Evolutionary conservation across 345 rosid species (phyloP).

Genomic region (Triadica sebifera): DNA sequence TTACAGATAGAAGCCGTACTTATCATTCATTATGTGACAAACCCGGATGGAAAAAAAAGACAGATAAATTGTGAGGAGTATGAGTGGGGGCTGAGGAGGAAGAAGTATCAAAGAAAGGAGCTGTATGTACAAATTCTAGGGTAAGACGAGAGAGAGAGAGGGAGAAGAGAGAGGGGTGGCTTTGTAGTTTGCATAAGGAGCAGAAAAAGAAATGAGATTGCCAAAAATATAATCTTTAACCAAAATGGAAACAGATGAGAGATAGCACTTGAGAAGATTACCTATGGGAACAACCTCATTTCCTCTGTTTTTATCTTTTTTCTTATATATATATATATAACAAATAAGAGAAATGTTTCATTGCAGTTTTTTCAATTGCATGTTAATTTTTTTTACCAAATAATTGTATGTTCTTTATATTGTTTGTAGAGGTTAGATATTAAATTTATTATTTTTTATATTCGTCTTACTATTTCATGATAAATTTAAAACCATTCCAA

Average conservation of each 20-base stretch:
- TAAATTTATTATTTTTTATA: too few relatives aligned
- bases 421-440: too few relatives aligned
- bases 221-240: not conserved
- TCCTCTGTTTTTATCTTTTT: not conserved
- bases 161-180: too few relatives aligned
- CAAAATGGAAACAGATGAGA: not conserved
- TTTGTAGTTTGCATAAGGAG: too few relatives aligned
- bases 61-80: not conserved
- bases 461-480: too few relatives aligned
- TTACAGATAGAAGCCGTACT: not conserved
- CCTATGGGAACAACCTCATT: not conserved
- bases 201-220: not conserved
- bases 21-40: not conserved
- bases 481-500: too few relatives aligned
- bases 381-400: not conserved
- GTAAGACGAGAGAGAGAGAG: not conserved
- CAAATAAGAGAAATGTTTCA: too few relatives aligned
- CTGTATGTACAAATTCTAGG: constrained; percentile 13
- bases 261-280: not conserved
- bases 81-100: constrained; percentile 9
- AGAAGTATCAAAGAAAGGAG: not conserved
- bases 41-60: not conserved
- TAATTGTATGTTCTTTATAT: too few relatives aligned
- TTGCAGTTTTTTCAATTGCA: not conserved
- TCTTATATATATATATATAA: too few relatives aligned